Base-by-base conservation (phyloP, 306 rosid genomes). In the Prunus campanulata region DNA sequence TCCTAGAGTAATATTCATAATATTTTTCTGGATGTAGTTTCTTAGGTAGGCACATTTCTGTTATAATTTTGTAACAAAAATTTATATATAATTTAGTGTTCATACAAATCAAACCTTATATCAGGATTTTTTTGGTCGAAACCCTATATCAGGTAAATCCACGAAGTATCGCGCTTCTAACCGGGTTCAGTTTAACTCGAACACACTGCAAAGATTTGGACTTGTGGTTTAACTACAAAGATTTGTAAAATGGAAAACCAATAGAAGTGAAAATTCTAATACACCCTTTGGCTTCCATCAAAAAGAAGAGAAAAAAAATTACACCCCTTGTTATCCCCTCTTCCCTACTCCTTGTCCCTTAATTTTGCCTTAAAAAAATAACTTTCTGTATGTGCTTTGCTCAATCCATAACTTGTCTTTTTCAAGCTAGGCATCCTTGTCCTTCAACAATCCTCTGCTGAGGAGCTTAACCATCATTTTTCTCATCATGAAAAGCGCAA, bases 391-490 rank as follows among this genome's bases (percentile, higher is more conserved):
- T 5, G 6, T 42, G 18, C 27, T 42, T 57, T 72, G 44, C 35
- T 19, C 9, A 2, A 19, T 30, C 6, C 22, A 42, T 13, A 20
- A 44, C 68, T 42, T 42, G 11, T 27, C 1, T 55, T 72, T 55
- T 72, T 44, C 67, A 22, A 24, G 8, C 54, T 13, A 72, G 8
- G 12, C 44, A 8, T n/a, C 46, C 69, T 52, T 6, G 66, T 6
- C 46, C 55, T 60, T 77, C 70, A 74, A 70, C 70, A 35, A 8
- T 60, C 77, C 30, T 65, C 8, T 71, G 57, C 68, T 74, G 47
- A 72, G 68, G 72, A 61, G 70, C 51, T 59, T 24, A 8, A 39
- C 77, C 71, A 70, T 42, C 66, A 55, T 55, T 52, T 48, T 19
- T 8, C 52, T 46, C 20, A 32, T 51, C 74, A n/a, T 70, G 54